Conservation (phyloP, 2,329 filamentous ascomycete species). For the Blastomyces gilchristii region DNA sequence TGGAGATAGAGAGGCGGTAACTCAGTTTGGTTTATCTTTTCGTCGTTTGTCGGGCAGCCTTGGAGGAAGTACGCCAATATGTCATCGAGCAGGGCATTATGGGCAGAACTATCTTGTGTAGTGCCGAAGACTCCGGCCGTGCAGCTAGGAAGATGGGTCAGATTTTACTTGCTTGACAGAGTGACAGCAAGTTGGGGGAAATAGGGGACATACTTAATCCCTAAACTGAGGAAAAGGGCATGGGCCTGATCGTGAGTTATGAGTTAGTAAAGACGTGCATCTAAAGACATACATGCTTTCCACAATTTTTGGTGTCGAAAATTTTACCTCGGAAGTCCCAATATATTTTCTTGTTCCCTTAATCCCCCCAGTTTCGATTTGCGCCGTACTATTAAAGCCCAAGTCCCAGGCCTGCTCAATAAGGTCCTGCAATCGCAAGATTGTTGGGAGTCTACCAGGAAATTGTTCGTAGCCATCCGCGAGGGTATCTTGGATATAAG, state of each 20-base stretch:
- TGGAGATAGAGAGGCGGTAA: constrained; percentile 85
- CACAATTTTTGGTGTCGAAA: not conserved
- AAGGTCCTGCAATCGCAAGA: constrained; percentile 72
- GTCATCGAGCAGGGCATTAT: constrained; percentile 52
- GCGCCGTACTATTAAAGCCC: constrained; percentile 65
- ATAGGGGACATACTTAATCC: constrained; percentile 48
- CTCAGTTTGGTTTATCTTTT: constrained; percentile 58
- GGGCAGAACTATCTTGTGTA: constrained; percentile 39
- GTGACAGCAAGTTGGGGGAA: not conserved
- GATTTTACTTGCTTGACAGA: not conserved
- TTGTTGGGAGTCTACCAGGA: constrained; percentile 53
- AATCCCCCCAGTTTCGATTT: constrained; percentile 76
- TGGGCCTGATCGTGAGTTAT: constrained; percentile 51
- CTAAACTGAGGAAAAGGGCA: constrained; percentile 61
- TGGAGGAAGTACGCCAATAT: constrained; percentile 65
- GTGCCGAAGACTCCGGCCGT: constrained; percentile 50
- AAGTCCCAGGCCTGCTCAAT: constrained; percentile 84
- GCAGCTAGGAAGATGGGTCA: constrained; percentile 33
- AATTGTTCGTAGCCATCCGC: constrained; percentile 53
- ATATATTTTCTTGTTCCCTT: constrained; percentile 89
- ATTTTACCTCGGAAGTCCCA: constrained; percentile 69
- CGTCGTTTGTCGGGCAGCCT: constrained; percentile 38
- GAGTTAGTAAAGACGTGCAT: constrained; percentile 11
- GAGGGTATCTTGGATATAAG: constrained; percentile 57
- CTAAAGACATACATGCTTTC: not conserved